phyloP scores from a whole-genome alignment of 306 rosid species.

The Prosopis cineraria region DNA sequence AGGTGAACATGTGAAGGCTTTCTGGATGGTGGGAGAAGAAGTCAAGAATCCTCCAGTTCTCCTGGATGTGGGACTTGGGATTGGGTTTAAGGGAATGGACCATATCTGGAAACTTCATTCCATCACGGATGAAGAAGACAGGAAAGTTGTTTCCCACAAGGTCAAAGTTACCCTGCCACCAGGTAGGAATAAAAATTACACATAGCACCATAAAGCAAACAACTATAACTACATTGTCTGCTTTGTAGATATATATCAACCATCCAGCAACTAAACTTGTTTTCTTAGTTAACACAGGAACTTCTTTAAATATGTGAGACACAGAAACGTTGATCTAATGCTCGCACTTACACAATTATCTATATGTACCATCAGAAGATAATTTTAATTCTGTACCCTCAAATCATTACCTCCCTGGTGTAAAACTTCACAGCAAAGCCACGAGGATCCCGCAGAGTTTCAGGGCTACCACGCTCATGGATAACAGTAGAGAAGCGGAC shows the following conservation, averaged over 20 bases:
- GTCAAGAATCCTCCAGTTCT: constrained; percentile 13
- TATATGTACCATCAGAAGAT: neutral
- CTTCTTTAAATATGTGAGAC: neutral
- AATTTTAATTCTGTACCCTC: neutral
- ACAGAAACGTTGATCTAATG: neutral
- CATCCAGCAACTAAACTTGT: neutral
- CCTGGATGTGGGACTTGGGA: constrained; percentile 12
- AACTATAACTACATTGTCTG: neutral
- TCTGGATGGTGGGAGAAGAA: constrained; percentile 9
- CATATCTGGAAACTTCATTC: constrained; percentile 4
- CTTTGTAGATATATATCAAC: neutral
- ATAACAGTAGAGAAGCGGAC: constrained; percentile 11
- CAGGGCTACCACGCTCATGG: constrained; percentile 18
- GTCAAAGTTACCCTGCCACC: constrained; percentile 7
- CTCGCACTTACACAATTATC: neutral
- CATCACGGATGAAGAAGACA: constrained; percentile 9
- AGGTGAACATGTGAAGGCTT: constrained; percentile 3
- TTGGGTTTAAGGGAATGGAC: constrained; percentile 1
- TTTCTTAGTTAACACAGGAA: neutral
- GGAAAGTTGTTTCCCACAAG: constrained; percentile 11
- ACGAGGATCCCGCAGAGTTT: constrained; percentile 10
- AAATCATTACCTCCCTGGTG: constrained; percentile 7
- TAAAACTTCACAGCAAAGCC: constrained; percentile 12
- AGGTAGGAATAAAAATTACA: neutral
- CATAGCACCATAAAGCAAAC: neutral